Conservation (phyloP, 2,329 filamentous ascomycete species). For the Penicillium psychrosexuale region DNA sequence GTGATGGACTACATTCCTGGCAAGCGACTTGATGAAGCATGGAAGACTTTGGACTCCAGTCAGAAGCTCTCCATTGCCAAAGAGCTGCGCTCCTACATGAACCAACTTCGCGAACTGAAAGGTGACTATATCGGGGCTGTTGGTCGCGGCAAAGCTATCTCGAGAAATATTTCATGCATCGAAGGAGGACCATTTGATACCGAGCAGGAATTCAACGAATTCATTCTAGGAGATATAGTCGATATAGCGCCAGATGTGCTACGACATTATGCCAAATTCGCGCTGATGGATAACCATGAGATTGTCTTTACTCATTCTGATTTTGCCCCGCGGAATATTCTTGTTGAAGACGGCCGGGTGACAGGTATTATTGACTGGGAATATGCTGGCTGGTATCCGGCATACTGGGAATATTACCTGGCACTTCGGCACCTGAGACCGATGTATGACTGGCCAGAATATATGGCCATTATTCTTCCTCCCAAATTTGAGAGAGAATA, state of each 20-base stretch:
- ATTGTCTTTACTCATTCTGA: slow-evolving; percentile 21
- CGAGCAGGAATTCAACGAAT: slow-evolving; percentile 21
- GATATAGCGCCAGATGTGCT: slow-evolving; percentile 8
- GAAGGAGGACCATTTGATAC: slow-evolving; percentile 26
- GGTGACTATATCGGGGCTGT: slow-evolving; percentile 16
- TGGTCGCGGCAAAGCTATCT: slow-evolving; percentile 15
- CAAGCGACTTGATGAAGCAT: slow-evolving; percentile 15
- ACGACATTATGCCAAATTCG: slow-evolving; percentile 15
- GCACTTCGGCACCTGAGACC: slow-evolving; percentile 10
- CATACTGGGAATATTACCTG: slow-evolving; percentile 17
- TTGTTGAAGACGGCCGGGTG: slow-evolving; percentile 14
- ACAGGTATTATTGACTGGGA: slow-evolving; percentile 19
- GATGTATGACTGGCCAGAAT: slow-evolving; percentile 16
- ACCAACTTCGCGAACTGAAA: slow-evolving; percentile 11
- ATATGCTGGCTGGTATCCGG: slow-evolving; percentile 18
- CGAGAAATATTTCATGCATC: slow-evolving; percentile 10
- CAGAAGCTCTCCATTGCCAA: slow-evolving; percentile 13
- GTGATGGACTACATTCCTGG: slow-evolving; percentile 20
- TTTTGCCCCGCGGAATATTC: slow-evolving; percentile 18
- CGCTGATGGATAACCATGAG: slow-evolving; percentile 14
- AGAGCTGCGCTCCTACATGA: slow-evolving; percentile 12
- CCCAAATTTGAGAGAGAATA: slow-evolving; percentile 6
- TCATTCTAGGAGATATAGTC: slow-evolving; percentile 16
- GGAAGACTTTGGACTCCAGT: slow-evolving; percentile 3
- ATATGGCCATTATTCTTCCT: slow-evolving; percentile 14